Evolutionary conservation across 1,284 basidiomycete genomes (phyloP).

Genomic region (Hemileia vastatrix): DNA sequence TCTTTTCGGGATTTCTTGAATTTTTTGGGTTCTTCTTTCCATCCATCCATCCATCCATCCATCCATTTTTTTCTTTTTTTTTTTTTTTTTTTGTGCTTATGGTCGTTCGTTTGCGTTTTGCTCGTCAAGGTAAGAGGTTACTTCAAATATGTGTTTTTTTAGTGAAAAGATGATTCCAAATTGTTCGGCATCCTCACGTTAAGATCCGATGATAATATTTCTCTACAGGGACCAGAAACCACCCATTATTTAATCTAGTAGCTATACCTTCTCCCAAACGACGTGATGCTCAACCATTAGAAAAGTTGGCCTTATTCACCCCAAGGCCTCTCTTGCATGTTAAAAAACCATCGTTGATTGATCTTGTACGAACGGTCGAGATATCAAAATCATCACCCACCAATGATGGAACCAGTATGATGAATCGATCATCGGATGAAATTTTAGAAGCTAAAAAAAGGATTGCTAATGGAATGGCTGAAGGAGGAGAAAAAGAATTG

Average conservation of each 20-base stretch:
- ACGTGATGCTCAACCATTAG: slow-evolving; percentile 16
- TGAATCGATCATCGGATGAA: too few relatives aligned
- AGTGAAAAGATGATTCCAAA: too few relatives aligned
- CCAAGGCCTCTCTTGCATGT: slow-evolving; percentile 14
- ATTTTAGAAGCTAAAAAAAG: slow-evolving; percentile 7
- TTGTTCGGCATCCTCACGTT: too few relatives aligned
- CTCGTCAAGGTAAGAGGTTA: slow-evolving; percentile 11
- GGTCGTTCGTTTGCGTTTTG: slow-evolving; percentile 12
- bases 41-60: too few relatives aligned
- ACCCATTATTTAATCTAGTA: slow-evolving; percentile 15
- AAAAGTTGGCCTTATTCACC: slow-evolving; percentile 12
- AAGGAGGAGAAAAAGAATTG: slow-evolving; percentile 3
- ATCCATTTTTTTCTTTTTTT: too few relatives aligned
- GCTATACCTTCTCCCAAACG: slow-evolving; percentile 22
- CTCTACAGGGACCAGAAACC: slow-evolving; percentile 18
- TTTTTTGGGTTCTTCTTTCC: too few relatives aligned
- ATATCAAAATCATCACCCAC: not conserved
- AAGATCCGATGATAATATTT: too few relatives aligned
- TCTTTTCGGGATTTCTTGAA: too few relatives aligned
- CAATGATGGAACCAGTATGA: too few relatives aligned
- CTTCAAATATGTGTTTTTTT: too few relatives aligned
- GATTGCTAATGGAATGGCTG: slow-evolving; percentile 5
- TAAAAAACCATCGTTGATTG: slow-evolving; percentile 17
- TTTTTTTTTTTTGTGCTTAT: too few relatives aligned
- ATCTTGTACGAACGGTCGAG: slow-evolving; percentile 10